phyloP scores from a whole-genome alignment of 768 basidiomycete species.

The Phylloporus sp. region DNA sequence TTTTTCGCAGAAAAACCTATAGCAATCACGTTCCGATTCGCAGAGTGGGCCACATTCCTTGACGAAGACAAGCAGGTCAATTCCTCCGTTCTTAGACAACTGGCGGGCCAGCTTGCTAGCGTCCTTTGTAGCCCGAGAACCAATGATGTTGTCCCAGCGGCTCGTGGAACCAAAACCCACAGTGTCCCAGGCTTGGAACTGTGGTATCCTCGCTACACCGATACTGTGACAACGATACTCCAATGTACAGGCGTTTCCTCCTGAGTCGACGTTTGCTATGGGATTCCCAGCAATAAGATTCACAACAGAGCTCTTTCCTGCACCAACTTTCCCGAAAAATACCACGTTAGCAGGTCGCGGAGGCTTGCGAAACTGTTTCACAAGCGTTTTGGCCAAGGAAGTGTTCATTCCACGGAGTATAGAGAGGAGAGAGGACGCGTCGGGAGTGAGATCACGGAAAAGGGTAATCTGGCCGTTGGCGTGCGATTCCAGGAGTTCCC shows the following conservation, averaged over 20 bases:
- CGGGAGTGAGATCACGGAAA: too few species aligned
- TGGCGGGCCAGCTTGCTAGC: conserved; percentile 29
- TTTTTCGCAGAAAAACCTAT: conserved; percentile 34
- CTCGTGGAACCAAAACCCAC: too few species aligned
- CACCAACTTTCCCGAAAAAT: conserved; percentile 30
- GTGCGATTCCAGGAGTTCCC: too few species aligned
- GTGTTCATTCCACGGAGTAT: not conserved
- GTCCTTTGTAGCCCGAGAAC: too few species aligned
- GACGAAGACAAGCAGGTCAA: conserved; percentile 37
- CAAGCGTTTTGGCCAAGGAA: not conserved
- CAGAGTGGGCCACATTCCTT: conserved; percentile 36
- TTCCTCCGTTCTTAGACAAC: conserved; percentile 27
- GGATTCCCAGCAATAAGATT: not conserved
- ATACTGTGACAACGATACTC: too few species aligned
- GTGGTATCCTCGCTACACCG: too few species aligned
- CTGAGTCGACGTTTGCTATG: not conserved
- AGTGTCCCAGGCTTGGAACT: too few species aligned
- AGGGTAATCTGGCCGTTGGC: too few species aligned
- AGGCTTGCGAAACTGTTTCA: not conserved
- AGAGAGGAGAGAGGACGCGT: not conserved
- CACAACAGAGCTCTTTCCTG: conserved; percentile 30
- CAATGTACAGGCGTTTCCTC: not conserved
- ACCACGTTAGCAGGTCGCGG: conserved; percentile 22
- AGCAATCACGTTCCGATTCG: conserved; percentile 33
- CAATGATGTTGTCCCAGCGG: too few species aligned